Percentiles rank a stretch among this genome's conserved stretches.
Evolutionary conservation across 202 grass and related monocot genomes (phyloP).

Genomic region (Carex arenaria): DNA sequence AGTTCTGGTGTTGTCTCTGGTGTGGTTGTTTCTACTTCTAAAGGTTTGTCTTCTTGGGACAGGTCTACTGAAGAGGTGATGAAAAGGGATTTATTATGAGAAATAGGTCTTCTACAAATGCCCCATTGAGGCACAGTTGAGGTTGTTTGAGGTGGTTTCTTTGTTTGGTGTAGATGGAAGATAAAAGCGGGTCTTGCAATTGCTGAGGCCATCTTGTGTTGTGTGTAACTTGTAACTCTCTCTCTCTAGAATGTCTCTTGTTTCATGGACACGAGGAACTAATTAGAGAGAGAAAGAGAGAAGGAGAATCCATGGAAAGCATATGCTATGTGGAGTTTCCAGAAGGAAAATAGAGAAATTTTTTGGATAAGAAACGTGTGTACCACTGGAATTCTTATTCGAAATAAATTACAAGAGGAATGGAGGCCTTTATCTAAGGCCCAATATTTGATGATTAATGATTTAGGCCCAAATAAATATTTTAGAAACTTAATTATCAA

Average conservation of each 20-base stretch:
- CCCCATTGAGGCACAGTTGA: conserved; percentile 13
- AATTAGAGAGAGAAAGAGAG: conserved; percentile 16
- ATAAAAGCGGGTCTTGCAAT: conserved; percentile 36
- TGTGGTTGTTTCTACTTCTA: conserved; percentile 19
- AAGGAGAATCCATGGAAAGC: conserved; percentile 38
- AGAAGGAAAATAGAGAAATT: not conserved
- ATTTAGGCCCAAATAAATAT: not conserved
- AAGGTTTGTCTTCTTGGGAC: conserved; percentile 77
- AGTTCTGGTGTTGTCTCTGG: not conserved
- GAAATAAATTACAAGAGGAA: not conserved
- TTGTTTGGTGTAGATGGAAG: conserved; percentile 24
- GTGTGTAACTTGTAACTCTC: not conserved
- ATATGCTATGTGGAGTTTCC: conserved; percentile 22
- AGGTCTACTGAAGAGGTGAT: conserved; percentile 57
- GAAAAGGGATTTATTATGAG: conserved; percentile 20
- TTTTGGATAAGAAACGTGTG: conserved; percentile 57
- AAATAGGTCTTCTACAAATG: conserved; percentile 13
- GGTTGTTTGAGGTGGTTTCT: conserved; percentile 23
- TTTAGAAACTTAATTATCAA: not conserved
- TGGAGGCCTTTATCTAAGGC: not conserved
- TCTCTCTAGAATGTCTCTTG: not conserved
- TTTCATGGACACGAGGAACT: conserved; percentile 1
- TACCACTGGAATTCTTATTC: conserved; percentile 23
- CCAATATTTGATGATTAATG: not conserved
- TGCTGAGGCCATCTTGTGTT: conserved; percentile 51